phyloP scores from a whole-genome alignment of 257 asterid species.

The Verbena officinalis region DNA sequence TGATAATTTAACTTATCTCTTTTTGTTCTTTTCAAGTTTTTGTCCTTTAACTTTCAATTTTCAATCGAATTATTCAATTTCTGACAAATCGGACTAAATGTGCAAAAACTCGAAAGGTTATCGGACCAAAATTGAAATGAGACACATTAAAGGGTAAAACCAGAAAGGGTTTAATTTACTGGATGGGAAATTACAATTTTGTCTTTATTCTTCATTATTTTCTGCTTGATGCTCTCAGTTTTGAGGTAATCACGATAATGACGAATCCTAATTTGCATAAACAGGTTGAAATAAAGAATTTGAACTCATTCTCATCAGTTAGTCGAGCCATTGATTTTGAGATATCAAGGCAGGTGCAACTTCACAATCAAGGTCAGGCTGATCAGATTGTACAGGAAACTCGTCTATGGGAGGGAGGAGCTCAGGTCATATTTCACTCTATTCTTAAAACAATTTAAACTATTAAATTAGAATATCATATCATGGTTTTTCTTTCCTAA shows the following conservation, averaged over 20 bases:
- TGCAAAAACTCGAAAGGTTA: too few species aligned
- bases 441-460: slow-evolving; percentile 14
- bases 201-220: too few species aligned
- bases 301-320: slow-evolving; percentile 94
- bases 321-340: slow-evolving; percentile 95
- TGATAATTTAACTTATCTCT: too few species aligned
- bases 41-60: too few species aligned
- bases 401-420: slow-evolving; percentile 98
- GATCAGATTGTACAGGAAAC: slow-evolving; percentile 93
- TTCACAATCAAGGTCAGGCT: slow-evolving; percentile 76
- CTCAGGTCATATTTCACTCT: slow-evolving; percentile 70
- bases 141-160: too few species aligned
- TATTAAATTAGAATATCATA: not conserved
- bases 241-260: not conserved
- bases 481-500: slow-evolving; percentile 14
- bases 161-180: too few species aligned
- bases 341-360: slow-evolving; percentile 84
- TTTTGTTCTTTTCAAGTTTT: too few species aligned
- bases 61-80: too few species aligned
- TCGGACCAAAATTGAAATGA: too few species aligned
- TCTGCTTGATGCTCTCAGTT: slow-evolving; percentile 5
- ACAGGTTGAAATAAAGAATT: slow-evolving; percentile 96
- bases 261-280: slow-evolving; percentile 25
- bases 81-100: too few species aligned
- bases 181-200: too few species aligned